A percentile compares a stretch with the other conserved stretches of the same genome.
phyloP scores from a whole-genome alignment of 768 basidiomycete species.

The Hypholoma fasciculare region DNA sequence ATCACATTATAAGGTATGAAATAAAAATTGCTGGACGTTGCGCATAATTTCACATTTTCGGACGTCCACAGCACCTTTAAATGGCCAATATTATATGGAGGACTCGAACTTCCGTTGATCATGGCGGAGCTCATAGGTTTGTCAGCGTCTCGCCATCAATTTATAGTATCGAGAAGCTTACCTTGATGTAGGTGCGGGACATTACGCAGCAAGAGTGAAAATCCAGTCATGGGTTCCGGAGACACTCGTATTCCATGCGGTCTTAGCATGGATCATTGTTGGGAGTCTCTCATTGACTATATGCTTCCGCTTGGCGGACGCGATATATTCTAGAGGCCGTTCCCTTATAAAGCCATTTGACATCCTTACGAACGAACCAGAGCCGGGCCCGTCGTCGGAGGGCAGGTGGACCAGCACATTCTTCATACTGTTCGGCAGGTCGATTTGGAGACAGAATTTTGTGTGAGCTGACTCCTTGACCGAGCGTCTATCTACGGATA shows the following conservation, averaged over 20 bases:
- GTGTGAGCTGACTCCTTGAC: not conserved
- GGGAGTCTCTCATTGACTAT: not conserved
- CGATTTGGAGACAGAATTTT: not conserved
- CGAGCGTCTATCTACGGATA: not conserved
- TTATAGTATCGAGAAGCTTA: not conserved
- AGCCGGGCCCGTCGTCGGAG: not conserved
- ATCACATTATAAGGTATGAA: not conserved
- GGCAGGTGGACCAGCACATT: not conserved
- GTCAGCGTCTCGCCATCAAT: not conserved
- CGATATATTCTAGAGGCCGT: not conserved
- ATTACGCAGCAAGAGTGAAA: not conserved
- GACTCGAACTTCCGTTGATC: not conserved
- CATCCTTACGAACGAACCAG: not conserved
- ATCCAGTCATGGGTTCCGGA: not conserved
- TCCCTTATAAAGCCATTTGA: not conserved
- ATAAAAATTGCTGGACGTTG: too few relatives aligned
- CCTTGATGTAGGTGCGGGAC: not conserved
- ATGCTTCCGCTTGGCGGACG: not conserved
- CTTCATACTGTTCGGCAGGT: not conserved
- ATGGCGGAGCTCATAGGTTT: not conserved
- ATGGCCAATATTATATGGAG: not conserved
- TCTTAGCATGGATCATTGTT: not conserved
- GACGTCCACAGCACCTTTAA: not conserved
- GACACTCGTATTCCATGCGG: not conserved
- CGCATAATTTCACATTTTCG: not conserved